Percentiles rank a stretch among this genome's conserved stretches.
Conservation (phyloP, 305 asterid genomes). For the Nicotiana rustica region DNA sequence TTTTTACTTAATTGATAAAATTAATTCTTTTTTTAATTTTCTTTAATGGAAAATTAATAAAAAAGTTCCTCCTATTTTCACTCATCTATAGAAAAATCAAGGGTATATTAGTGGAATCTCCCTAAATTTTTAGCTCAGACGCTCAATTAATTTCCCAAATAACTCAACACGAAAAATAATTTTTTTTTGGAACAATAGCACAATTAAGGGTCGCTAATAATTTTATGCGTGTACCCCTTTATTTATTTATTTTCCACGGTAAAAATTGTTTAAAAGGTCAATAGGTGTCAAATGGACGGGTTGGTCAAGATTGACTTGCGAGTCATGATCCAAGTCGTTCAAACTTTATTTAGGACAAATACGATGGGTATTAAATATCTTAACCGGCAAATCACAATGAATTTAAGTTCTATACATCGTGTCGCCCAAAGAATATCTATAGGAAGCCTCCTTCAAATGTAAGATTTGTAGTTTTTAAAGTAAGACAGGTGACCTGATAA, state of each 20-base stretch:
- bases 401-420: background rate
- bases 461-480: no score
- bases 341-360: background rate
- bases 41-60: background rate
- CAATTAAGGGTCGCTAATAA: background rate
- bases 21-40: background rate
- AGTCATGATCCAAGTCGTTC: background rate
- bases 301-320: background rate
- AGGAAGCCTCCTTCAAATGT: no score
- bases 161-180: background rate
- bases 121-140: background rate
- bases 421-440: no score
- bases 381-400: background rate
- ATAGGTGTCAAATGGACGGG: background rate
- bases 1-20: background rate
- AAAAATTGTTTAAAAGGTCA: background rate
- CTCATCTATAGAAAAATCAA: background rate
- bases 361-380: background rate
- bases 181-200: background rate
- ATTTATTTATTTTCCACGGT: no score
- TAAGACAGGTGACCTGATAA: no score
- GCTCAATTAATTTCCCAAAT: background rate
- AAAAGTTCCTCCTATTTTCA: background rate
- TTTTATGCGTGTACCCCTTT: no score
- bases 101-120: no score